phyloP scores from a whole-genome alignment of 1,284 basidiomycete genomes.

The Puccinia triticina region DNA sequence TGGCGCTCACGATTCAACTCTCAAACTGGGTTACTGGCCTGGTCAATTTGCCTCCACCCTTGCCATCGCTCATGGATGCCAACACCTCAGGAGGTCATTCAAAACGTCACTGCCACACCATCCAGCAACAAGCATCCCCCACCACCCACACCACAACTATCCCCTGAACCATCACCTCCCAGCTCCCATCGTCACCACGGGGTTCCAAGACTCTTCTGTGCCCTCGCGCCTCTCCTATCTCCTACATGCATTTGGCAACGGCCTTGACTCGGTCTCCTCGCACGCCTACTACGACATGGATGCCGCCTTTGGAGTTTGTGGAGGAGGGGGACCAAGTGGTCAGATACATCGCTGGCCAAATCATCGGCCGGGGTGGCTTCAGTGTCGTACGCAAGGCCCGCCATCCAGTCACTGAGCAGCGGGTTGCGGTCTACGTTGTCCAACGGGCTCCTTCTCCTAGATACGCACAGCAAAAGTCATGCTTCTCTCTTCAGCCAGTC shows the following conservation, averaged over 20 bases:
- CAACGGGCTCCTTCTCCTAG: constrained; percentile 53
- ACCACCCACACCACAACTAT: not conserved
- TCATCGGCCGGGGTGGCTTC: constrained; percentile 82
- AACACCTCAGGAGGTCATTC: too few species aligned
- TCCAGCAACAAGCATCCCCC: not conserved
- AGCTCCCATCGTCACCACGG: constrained; percentile 30
- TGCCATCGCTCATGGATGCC: too few species aligned
- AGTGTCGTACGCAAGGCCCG: constrained; percentile 77
- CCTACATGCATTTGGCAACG: not conserved
- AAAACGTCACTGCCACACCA: not conserved
- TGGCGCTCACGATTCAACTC: too few species aligned
- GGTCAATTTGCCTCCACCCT: too few species aligned
- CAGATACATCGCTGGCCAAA: constrained; percentile 72
- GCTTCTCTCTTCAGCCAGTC: not conserved
- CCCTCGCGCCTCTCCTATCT: constrained; percentile 10
- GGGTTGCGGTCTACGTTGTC: constrained; percentile 81
- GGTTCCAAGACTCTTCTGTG: constrained; percentile 32
- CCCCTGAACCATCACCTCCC: constrained; percentile 7
- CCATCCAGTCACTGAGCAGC: constrained; percentile 69
- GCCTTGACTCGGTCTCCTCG: constrained; percentile 29
- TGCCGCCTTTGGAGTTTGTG: not conserved
- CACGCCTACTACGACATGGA: constrained; percentile 44
- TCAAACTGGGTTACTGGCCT: too few species aligned
- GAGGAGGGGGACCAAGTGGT: constrained; percentile 55
- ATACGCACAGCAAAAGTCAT: not conserved